A percentile compares a stretch with the other conserved stretches of the same genome.
Evolutionary conservation across 2,329 filamentous ascomycete genomes (phyloP).

Genomic region (Didymella segeticola): DNA sequence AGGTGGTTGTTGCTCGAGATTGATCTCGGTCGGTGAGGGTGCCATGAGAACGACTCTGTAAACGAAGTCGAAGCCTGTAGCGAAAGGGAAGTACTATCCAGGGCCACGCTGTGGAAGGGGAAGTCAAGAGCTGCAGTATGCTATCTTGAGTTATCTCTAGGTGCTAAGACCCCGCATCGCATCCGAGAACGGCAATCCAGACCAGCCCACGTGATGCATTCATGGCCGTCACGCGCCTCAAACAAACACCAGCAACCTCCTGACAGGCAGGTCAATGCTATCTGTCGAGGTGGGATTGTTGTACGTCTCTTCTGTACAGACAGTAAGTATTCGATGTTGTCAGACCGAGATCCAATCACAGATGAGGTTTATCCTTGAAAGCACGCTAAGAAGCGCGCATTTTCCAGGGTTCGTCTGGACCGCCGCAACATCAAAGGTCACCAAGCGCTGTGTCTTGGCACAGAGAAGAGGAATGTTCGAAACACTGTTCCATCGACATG

Average conservation of each 20-base stretch:
- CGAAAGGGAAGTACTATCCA: neutral
- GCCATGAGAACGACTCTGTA: constrained; percentile 1
- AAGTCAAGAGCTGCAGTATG: neutral
- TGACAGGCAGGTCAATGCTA: neutral
- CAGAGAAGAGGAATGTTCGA: neutral
- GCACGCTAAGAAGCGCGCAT: constrained; percentile 1
- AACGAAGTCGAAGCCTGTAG: neutral
- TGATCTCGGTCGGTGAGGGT: constrained; percentile 1
- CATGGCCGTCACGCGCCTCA: neutral
- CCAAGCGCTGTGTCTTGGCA: neutral
- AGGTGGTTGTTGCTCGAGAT: constrained; percentile 2
- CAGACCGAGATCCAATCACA: constrained; percentile 1
- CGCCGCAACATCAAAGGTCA: neutral
- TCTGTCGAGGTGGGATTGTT: neutral
- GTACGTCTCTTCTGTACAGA: neutral
- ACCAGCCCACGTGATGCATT: constrained; percentile 10
- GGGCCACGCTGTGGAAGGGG: neutral
- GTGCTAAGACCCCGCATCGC: constrained; percentile 16
- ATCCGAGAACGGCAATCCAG: constrained; percentile 16
- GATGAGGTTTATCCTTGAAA: neutral
- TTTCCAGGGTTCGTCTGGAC: constrained; percentile 4
- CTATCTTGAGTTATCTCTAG: constrained; percentile 13
- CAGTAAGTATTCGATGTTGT: neutral
- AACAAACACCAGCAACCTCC: neutral
- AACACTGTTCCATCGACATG: neutral